These are phyloP conservation scores for Phytophthora pseudosyringae DNA, from an alignment of 352 stramenopile genomes.

Conservation along the genomic window DNA sequence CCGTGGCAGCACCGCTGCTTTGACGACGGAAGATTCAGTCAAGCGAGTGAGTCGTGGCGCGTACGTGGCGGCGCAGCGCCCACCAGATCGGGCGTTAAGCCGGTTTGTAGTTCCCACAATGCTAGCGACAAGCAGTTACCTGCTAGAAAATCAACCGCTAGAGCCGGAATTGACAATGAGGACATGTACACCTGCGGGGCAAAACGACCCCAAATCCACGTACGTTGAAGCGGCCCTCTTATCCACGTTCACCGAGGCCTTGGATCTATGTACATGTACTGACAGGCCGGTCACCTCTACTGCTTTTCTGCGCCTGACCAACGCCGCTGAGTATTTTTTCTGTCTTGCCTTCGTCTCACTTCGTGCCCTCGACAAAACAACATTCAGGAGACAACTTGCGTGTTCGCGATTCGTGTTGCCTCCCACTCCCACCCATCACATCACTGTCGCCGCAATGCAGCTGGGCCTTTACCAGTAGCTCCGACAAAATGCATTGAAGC, in stretches of 20 bases:
- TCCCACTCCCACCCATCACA: slow-evolving; percentile 30
- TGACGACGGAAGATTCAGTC: slow-evolving; percentile 25
- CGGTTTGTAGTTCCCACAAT: slow-evolving; percentile 17
- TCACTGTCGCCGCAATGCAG: slow-evolving; percentile 22
- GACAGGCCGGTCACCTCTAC: slow-evolving; percentile 30
- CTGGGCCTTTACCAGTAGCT: slow-evolving; percentile 30
- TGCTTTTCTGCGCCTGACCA: slow-evolving; percentile 23
- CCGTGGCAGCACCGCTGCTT: slow-evolving; percentile 6
- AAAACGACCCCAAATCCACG: slow-evolving; percentile 3
- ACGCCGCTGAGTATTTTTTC: slow-evolving; percentile 27
- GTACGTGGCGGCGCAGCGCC: slow-evolving; percentile 10
- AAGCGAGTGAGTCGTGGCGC: slow-evolving; percentile 14
- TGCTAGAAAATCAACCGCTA: slow-evolving; percentile 25
- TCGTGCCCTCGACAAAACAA: slow-evolving; percentile 14
- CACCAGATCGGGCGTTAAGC: slow-evolving; percentile 24
- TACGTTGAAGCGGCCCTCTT: slow-evolving; percentile 25
- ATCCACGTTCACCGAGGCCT: slow-evolving; percentile 18
- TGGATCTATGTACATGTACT: slow-evolving; percentile 37
- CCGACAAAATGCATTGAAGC: slow-evolving; percentile 9
- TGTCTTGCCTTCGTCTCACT: slow-evolving; percentile 24
- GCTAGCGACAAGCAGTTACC: slow-evolving; percentile 20
- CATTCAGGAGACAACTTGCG: slow-evolving; percentile 23
- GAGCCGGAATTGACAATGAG: slow-evolving; percentile 30
- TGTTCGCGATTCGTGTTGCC: slow-evolving; percentile 24
- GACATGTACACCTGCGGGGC: neutral